phyloP scores from a whole-genome alignment of 169 alveolate genomes.

The Ichthyophthirius multifiliis region DNA sequence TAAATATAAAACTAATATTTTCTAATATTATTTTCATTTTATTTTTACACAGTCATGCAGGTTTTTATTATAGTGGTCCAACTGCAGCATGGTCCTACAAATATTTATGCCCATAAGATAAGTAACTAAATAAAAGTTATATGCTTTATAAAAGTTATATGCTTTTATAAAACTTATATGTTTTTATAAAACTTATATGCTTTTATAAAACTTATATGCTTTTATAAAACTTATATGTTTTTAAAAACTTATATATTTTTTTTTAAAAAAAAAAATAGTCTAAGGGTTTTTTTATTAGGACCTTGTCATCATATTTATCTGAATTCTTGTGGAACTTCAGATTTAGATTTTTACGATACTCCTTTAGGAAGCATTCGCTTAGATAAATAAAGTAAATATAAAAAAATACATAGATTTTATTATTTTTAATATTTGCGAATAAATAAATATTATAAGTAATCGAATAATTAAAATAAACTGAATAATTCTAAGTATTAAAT shows the following conservation, averaged over 20 bases:
- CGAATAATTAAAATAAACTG: neutral
- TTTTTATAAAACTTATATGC: no score
- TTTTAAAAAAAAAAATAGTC: slow-evolving; percentile 40
- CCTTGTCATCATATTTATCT: slow-evolving; percentile 92
- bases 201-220: no score
- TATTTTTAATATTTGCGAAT: slow-evolving; percentile 8
- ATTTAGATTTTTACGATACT: slow-evolving; percentile 70
- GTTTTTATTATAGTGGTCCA: slow-evolving; percentile 90
- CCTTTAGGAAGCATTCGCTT: slow-evolving; percentile 91
- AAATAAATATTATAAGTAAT: neutral
- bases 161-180: no score
- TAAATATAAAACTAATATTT: neutral
- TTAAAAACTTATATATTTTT: neutral
- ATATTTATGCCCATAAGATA: slow-evolving; percentile 67
- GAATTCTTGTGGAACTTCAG: slow-evolving; percentile 85
- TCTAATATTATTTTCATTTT: neutral
- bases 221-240: no score
- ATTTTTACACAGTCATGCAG: slow-evolving; percentile 84
- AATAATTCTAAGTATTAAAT: neutral
- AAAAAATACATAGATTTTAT: slow-evolving; percentile 29
- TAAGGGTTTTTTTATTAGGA: slow-evolving; percentile 90
- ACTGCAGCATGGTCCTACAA: slow-evolving; percentile 91
- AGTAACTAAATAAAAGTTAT: slow-evolving; percentile 35
- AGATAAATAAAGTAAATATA: slow-evolving; percentile 57
- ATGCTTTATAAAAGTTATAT: no score